Evolutionary conservation across 1,139 yeast genomes (phyloP).

Genomic region (Meyerozyma elateridarum): DNA sequence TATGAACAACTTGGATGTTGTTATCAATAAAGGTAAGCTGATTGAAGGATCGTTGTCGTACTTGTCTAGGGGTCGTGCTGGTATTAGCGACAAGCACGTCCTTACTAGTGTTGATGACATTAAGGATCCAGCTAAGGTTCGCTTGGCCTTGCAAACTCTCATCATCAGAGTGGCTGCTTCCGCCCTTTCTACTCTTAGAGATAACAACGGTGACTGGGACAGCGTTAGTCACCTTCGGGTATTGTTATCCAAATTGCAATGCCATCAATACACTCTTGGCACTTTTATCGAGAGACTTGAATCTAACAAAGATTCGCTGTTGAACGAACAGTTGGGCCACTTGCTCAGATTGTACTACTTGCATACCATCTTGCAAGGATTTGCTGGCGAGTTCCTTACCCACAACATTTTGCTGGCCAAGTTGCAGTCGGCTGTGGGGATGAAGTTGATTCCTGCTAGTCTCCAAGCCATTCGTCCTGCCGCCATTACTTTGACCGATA

Average conservation of each 20-base stretch:
- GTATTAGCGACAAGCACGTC: slow-evolving; percentile 10
- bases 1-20: slow-evolving; percentile 5
- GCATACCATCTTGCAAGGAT: slow-evolving; percentile 60
- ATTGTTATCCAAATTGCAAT: slow-evolving; percentile 26
- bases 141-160: slow-evolving; percentile 13
- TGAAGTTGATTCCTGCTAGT: slow-evolving; percentile 37
- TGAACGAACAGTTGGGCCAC: slow-evolving; percentile 22
- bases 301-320: slow-evolving; percentile 17
- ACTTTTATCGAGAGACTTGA: slow-evolving; percentile 27
- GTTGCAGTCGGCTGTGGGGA: slow-evolving; percentile 44
- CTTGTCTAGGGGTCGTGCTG: slow-evolving; percentile 11
- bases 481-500: slow-evolving; percentile 80
- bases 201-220: slow-evolving; percentile 13
- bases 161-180: slow-evolving; percentile 12
- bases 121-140: slow-evolving; percentile 9
- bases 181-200: slow-evolving; percentile 11
- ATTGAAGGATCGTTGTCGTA: slow-evolving; percentile 2
- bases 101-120: slow-evolving; percentile 12
- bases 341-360: slow-evolving; percentile 30
- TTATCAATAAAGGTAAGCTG: slow-evolving; percentile 2
- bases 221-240: slow-evolving; percentile 15
- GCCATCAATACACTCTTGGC: slow-evolving; percentile 32
- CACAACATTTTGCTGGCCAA: slow-evolving; percentile 34
- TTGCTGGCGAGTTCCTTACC: slow-evolving; percentile 73
- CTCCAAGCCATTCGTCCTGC: slow-evolving; percentile 58